Base-by-base conservation (phyloP, 225 moss, liverwort and hornwort species). In the Sphagnum tenellum region DNA sequence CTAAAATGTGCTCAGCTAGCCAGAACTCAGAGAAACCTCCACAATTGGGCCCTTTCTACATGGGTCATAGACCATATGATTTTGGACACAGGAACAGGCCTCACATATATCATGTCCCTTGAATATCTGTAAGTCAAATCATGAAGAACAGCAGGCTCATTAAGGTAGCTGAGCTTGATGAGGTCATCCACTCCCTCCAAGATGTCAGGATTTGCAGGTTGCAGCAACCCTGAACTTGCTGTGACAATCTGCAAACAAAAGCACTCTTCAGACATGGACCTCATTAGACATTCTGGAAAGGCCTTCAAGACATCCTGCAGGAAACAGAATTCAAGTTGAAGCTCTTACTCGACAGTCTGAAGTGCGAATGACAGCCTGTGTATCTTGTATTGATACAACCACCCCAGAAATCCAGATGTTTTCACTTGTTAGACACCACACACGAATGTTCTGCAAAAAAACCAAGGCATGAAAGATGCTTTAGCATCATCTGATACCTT, bases 121-220 rank as follows among this genome's bases (percentile, higher is more conserved):
- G 76, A 79, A 57, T 93, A 98, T 75, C 98, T 90, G 67, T 76
- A 93, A 69, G 84, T 82, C 48, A 98, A 79, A 78, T 98, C 82
- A 76, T 98, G 93, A 68, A 98, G 73, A 64, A 98, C 98, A 46
- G 98, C 94, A 69, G 98, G 98, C 76, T 93, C 98, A 62, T 98
- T 98, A 57, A 93, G 70, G 61, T 98, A 98, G 71, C 98, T 98
- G 59, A 98, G 87, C 80, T 93, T 90, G 52, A 89, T 92, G 59
- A 98, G 84, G 69, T 98, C 93, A 66, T 89, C 74, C 56, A 93
- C 98, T 66, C 98, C 98, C 79, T 98, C 98, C 13, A 98, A 78
- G 50, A 98, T 93, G 64, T 98, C 98, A 62, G 98, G 98, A 67
- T 98, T 98, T 57, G 93, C 93, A 45, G 98, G 98, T 73, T 90